phyloP scores from a whole-genome alignment of 305 asterid species.

The Fraxinus ornus region DNA sequence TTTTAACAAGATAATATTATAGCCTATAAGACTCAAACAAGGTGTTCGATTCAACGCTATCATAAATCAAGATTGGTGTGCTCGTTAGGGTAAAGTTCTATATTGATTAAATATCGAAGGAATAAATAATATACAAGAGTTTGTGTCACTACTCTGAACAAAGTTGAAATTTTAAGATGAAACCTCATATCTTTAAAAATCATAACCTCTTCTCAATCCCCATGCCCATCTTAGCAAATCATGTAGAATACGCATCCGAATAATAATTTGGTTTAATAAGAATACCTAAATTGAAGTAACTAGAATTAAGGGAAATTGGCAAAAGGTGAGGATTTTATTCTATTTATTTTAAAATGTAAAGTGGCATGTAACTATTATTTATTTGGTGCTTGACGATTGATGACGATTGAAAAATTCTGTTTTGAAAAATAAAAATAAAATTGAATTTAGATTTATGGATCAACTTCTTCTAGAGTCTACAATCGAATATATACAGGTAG shows the following conservation, averaged over 20 bases:
- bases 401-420: too few relatives aligned
- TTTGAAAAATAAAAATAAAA: too few relatives aligned
- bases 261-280: too few relatives aligned
- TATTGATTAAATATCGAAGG: too few relatives aligned
- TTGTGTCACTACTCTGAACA: neutral
- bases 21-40: neutral
- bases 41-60: neutral
- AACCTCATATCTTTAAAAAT: neutral
- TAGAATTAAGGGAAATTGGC: neutral
- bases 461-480: too few relatives aligned
- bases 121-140: neutral
- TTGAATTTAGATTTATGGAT: too few relatives aligned
- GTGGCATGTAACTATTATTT: too few relatives aligned
- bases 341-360: conserved; percentile 45
- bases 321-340: too few relatives aligned
- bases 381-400: too few relatives aligned
- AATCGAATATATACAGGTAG: too few relatives aligned
- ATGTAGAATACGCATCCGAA: neutral
- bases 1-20: neutral
- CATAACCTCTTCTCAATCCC: neutral
- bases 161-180: neutral
- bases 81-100: neutral
- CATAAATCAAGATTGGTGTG: neutral
- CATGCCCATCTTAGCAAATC: neutral
- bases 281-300: neutral